These are phyloP conservation scores for Gastrolobium villosum DNA, from an alignment of 306 rosid species.

Conservation along the genomic window DNA sequence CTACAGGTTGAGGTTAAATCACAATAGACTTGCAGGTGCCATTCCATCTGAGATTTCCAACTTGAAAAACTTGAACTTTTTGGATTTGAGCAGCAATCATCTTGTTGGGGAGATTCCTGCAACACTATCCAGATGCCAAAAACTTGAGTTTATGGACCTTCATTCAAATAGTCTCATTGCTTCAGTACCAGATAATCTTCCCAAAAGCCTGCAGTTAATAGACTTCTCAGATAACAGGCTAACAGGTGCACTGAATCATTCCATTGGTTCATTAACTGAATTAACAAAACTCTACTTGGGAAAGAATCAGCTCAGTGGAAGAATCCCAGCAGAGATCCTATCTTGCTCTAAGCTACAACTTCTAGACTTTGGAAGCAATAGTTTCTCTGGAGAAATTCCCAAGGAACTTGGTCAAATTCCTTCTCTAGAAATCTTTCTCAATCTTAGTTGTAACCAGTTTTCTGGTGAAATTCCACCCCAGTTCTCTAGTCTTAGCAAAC, in stretches of 20 bases:
- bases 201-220: conserved; percentile 62
- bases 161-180: conserved; percentile 74
- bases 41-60: conserved; percentile 84
- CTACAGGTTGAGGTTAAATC: conserved; percentile 71
- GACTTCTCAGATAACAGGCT: conserved; percentile 76
- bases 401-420: conserved; percentile 69
- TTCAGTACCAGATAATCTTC: conserved; percentile 63
- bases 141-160: conserved; percentile 79
- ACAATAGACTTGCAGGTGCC: conserved; percentile 67
- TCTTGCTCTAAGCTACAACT: conserved; percentile 73
- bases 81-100: conserved; percentile 72
- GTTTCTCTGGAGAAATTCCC: conserved; percentile 78
- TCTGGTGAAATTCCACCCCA: conserved; percentile 78
- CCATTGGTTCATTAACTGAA: conserved; percentile 66
- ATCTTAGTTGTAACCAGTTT: conserved; percentile 74
- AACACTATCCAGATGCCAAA: conserved; percentile 64
- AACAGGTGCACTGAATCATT: conserved; percentile 60
- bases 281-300: conserved; percentile 72
- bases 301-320: conserved; percentile 68
- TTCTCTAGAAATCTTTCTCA: conserved; percentile 79
- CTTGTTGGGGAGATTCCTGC: conserved; percentile 76
- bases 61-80: conserved; percentile 66
- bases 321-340: conserved; percentile 68
- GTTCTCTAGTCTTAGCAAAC: conserved; percentile 69
- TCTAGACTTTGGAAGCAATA: conserved; percentile 73